These are phyloP conservation scores for Candida sakaeoensis DNA, from an alignment of 805 yeast genomes.

Conservation along the genomic window DNA sequence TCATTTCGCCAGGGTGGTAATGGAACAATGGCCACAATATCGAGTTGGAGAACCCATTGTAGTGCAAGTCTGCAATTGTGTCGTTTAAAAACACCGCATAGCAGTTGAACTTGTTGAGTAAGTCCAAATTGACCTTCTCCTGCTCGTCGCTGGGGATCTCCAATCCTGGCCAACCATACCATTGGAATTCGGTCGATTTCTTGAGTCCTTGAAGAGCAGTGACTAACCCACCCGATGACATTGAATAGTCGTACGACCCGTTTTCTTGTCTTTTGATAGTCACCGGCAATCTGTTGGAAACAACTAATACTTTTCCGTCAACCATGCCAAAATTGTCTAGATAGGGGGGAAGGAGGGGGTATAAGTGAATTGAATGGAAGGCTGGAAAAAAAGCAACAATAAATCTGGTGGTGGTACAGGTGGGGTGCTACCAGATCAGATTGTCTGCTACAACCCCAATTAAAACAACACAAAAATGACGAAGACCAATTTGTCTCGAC, in stretches of 20 bases:
- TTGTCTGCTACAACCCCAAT: too few species aligned
- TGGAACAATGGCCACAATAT: constrained; percentile 98
- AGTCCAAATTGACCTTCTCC: constrained; percentile 61
- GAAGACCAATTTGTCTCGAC: too few species aligned
- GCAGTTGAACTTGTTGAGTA: constrained; percentile 77
- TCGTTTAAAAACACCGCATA: constrained; percentile 86
- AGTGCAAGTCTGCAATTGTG: constrained; percentile 90
- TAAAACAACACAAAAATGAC: too few species aligned
- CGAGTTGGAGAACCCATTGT: constrained; percentile 92
- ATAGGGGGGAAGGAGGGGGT: neutral
- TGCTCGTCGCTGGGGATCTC: constrained; percentile 80
- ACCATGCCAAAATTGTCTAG: constrained; percentile 11
- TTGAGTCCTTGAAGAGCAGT: constrained; percentile 92
- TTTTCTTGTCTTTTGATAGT: constrained; percentile 66
- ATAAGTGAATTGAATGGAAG: neutral
- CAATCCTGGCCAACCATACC: constrained; percentile 97
- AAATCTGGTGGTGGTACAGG: neutral
- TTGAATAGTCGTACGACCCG: constrained; percentile 72
- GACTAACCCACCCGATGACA: constrained; percentile 98
- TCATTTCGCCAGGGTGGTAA: constrained; percentile 98
- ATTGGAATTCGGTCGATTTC: constrained; percentile 77
- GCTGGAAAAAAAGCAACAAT: constrained; percentile 3
- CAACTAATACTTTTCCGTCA: constrained; percentile 79
- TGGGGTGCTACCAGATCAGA: constrained; percentile 3
- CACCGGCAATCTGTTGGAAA: constrained; percentile 92